Evolutionary conservation across 1,284 basidiomycete genomes (phyloP), one percentile per base, ranked within the genome.

Genomic region (Ustilago crameri): DNA sequence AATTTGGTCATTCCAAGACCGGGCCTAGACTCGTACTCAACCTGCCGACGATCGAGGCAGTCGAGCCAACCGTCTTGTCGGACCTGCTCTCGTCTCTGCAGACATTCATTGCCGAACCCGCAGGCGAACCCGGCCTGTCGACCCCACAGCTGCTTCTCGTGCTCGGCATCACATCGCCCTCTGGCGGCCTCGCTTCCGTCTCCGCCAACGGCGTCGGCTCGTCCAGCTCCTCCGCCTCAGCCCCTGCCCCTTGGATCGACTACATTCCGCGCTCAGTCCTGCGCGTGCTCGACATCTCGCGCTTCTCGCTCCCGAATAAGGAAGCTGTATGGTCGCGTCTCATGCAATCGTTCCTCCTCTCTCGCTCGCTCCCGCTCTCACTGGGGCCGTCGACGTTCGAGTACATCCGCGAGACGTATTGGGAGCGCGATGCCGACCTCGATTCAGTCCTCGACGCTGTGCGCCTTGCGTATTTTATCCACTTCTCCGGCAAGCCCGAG

Each of bases 381-480:
- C 50, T 78, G 2, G 76, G 76, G 3, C 71, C 71, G 20, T 70
- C 68, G 0, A 62, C 75, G 0, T 70, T 76, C 37, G 74, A 76
- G 34, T 68, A 71, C 41, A 55, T 78, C 10, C 62, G 74, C 1
- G 65, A 74, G 37, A 57, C 72, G 3, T 78, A 62, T 46, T 78
- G 76, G 76, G 74, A 78, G 45, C 46, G 58, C 14, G 68, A 76
- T 32, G 61, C 76, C 10, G 68, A 71, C 32, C 65, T 66, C 15
- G 76, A 78, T 15, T 57, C 62, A 17, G 51, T 73, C 0, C 57
- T 72, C 12, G 74, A 78, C n/a, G 61, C 58, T 2, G 57, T 78
- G 0, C 68, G 64, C 10, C 53, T 78, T 18, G 66, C 68, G 5
- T 74, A 47, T 32, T 64, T 74, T 41, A 50, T 73, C 24, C 76